Conservation (phyloP, 2,329 filamentous ascomycete species). For the Scedosporium dehoogii region DNA sequence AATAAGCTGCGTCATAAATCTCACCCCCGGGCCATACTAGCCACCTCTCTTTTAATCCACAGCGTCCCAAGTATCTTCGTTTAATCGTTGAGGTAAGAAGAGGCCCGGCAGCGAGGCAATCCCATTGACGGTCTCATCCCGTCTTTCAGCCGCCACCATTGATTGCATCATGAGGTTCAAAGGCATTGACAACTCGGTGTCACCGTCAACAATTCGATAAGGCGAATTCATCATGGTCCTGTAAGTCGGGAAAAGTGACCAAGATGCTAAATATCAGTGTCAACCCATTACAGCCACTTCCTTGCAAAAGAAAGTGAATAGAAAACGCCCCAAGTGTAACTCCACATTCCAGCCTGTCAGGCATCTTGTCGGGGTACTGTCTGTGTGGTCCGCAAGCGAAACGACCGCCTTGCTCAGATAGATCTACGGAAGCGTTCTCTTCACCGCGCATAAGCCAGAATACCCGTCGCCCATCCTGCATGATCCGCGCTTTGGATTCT, state of each 20-base stretch:
- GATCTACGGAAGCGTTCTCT: neutral
- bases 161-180: neutral
- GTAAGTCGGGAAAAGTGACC: neutral
- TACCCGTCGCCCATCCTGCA: neutral
- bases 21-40: neutral
- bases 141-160: neutral
- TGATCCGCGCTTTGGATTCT: neutral
- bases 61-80: neutral
- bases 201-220: neutral
- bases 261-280: neutral
- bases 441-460: neutral
- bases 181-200: neutral
- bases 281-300: no score
- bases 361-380: neutral
- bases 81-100: neutral
- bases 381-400: neutral
- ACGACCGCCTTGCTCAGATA: neutral
- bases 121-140: neutral
- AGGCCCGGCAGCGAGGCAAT: neutral
- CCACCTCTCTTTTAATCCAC: neutral
- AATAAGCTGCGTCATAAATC: neutral
- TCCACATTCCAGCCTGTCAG: neutral
- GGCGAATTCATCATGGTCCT: neutral
- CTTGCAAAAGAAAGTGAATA: no score
- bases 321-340: neutral